Evolutionary conservation across 2,329 filamentous ascomycete genomes (phyloP).

Genomic region (Apiospora saccharicola): DNA sequence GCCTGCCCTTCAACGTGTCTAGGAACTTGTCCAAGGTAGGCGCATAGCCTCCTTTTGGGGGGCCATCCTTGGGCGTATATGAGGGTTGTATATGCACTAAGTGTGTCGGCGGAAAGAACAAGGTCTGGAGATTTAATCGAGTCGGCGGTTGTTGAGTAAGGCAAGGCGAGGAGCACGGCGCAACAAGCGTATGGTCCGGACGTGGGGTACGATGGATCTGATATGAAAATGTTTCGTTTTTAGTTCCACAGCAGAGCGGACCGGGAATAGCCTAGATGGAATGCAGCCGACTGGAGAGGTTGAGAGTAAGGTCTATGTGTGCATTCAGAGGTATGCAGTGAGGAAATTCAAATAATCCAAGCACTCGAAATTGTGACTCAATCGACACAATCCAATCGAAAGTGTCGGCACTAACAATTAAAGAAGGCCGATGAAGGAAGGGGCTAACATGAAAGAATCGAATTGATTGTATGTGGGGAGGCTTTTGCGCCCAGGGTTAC

Average conservation of each 20-base stretch:
- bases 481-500: constrained; percentile 16
- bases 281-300: not conserved
- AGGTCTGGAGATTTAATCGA: constrained; percentile 25
- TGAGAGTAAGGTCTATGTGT: not conserved
- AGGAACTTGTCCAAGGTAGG: constrained; percentile 82
- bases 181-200: not conserved
- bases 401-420: constrained; percentile 18
- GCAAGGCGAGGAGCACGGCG: not conserved
- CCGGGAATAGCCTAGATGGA: not conserved
- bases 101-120: constrained; percentile 23
- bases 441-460: not conserved
- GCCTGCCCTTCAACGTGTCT: constrained; percentile 76
- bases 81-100: not conserved
- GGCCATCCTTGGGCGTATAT: constrained; percentile 58
- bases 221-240: not conserved
- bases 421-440: constrained; percentile 14
- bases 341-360: constrained; percentile 5
- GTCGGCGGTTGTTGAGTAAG: constrained; percentile 27
- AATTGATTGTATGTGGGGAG: constrained; percentile 10
- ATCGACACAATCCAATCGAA: constrained; percentile 11
- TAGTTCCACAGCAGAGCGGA: not conserved
- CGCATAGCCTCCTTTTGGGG: constrained; percentile 63
- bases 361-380: constrained; percentile 18
- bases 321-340: not conserved
- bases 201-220: not conserved